Base-by-base conservation (phyloP, 352 stramenopile genomes). In the Phytophthora crassamura region DNA sequence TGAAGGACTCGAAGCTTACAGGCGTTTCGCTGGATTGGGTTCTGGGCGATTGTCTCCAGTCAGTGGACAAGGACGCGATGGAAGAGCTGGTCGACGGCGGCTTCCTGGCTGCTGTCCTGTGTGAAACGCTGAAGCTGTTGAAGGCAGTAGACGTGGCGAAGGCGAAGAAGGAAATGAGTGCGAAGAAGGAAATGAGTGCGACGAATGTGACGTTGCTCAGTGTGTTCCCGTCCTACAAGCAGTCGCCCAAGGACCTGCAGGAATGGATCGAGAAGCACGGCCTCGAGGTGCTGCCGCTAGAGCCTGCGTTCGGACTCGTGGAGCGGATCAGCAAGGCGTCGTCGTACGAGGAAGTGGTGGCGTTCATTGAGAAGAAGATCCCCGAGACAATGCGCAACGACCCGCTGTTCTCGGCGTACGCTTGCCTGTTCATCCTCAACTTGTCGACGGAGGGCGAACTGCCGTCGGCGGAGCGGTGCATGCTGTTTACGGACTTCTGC, bases 401-500 rank as follows among this genome's bases (percentile, higher is more conserved):
- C 54, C 72, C 64, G 0, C 43, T 93, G 16, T 93, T 95, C 38
- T 74, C 72, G 15, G 78, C 79, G 35, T 79, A 94, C 57, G 67
- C 75, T 41, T 91, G 80, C 34, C 55, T 94, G 41, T 87, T 95
- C 20, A 80, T 95, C 39, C 59, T 93, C 33, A 76, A 69, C 25
- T 52, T 74, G 32, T 72, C 64, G n/a, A 80, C 86, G 54, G 67
- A 82, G 35, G 80, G 62, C n/a, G 70, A 83, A 38, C 33, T 88
- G 47, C 84, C 84, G 6, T 91, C 82, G 51, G 49, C 60, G 25
- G 81, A 90, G 46, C 75, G 77, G 10, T 81, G 75, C 64, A 87
- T 90, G 72, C 80, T 95, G 41, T 53, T 95, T 6, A 89, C 72
- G 16, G 87, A 85, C 20, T 84, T 95, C 28, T 91, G 82, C 59